A percentile compares a stretch with the other conserved stretches of the same genome.
These are phyloP conservation scores for Silene coronaria DNA, from an alignment of 179 eudicot genomes.

Conservation along the genomic window DNA sequence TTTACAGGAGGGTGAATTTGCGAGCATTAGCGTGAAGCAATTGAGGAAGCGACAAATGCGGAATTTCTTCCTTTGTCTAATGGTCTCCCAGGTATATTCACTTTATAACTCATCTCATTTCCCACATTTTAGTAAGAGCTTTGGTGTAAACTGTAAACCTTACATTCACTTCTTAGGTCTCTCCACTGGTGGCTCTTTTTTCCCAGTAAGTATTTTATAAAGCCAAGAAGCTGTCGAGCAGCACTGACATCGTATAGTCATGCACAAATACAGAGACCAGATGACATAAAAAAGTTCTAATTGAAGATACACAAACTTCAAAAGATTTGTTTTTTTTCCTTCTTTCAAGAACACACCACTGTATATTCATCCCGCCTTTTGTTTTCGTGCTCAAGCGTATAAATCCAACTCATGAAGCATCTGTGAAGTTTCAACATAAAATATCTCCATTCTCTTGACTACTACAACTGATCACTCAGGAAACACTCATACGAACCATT, in stretches of 20 bases:
- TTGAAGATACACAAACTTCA: neutral
- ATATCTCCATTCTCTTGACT: no score
- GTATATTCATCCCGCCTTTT: no score
- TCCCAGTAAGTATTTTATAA: neutral
- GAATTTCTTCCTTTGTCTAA: conserved; percentile 74
- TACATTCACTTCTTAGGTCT: neutral
- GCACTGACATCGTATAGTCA: neutral
- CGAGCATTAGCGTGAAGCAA: conserved; percentile 63
- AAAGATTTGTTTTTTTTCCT: no score
- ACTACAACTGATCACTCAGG: no score
- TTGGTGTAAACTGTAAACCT: neutral
- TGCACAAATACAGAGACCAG: neutral
- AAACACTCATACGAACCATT: no score
- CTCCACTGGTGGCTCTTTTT: neutral
- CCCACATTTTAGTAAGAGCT: neutral
- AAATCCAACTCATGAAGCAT: no score
- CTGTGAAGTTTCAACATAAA: no score
- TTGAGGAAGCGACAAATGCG: conserved; percentile 89
- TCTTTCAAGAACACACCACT: no score
- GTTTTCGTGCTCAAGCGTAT: no score
- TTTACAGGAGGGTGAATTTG: conserved; percentile 81
- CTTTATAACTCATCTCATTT: neutral
- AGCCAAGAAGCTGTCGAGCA: neutral
- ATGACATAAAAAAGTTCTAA: neutral
- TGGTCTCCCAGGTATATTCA: conserved; percentile 85